Conservation (phyloP, 805 yeast species). For the Isabelozyma rhagii region DNA sequence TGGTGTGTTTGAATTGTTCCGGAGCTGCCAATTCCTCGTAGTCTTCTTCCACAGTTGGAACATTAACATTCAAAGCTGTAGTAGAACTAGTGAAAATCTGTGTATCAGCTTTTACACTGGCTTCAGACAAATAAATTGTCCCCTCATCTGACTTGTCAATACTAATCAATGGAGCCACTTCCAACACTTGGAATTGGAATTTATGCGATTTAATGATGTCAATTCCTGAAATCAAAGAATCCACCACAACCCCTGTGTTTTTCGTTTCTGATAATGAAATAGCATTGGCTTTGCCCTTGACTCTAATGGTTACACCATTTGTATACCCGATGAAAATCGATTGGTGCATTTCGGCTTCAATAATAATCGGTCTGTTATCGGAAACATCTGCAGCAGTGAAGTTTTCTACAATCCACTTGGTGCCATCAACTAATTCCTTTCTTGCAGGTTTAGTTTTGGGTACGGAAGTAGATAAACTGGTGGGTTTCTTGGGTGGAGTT, state of each 20-base stretch:
- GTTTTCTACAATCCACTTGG: conserved; percentile 83
- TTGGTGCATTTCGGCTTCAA: conserved; percentile 83
- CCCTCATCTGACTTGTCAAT: conserved; percentile 90
- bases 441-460: conserved; percentile 34
- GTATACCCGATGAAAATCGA: conserved; percentile 88
- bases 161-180: conserved; percentile 77
- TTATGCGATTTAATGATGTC: conserved; percentile 79
- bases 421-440: conserved; percentile 77
- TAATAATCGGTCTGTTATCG: conserved; percentile 54
- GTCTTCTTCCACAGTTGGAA: conserved; percentile 73
- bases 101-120: conserved; percentile 60
- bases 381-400: conserved; percentile 48
- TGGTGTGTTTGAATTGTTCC: conserved; percentile 82
- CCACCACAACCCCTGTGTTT: conserved; percentile 75
- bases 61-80: conserved; percentile 80
- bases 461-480: conserved; percentile 43
- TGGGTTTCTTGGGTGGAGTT: conserved; percentile 80
- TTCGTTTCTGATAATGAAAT: conserved; percentile 72
- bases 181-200: conserved; percentile 83
- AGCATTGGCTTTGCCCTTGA: conserved; percentile 90
- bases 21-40: conserved; percentile 81
- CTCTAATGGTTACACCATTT: conserved; percentile 65
- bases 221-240: conserved; percentile 80
- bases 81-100: conserved; percentile 80
- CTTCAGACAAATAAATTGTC: conserved; percentile 69